Conservation (phyloP, 2,329 filamentous ascomycete species). For the Dothistroma septosporum region DNA sequence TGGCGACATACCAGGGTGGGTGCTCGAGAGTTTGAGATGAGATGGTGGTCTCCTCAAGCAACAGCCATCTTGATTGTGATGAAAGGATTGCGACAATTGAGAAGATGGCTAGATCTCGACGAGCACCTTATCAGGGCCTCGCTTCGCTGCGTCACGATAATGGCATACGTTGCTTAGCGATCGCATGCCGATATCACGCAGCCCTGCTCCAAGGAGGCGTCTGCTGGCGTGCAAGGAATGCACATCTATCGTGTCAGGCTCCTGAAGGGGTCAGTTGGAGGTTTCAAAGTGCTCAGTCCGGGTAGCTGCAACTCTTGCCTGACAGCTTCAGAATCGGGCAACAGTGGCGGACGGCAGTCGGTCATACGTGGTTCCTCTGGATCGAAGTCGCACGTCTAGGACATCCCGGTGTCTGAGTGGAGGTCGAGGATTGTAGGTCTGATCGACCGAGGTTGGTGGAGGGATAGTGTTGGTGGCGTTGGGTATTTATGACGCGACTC, state of each 20-base stretch:
- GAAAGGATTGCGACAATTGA: background rate
- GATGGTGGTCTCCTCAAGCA: background rate
- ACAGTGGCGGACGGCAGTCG: constrained; percentile 1
- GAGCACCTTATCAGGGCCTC: background rate
- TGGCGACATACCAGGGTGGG: background rate
- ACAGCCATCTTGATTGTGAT: background rate
- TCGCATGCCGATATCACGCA: background rate
- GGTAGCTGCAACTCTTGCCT: constrained; percentile 2
- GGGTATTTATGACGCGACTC: constrained; percentile 7
- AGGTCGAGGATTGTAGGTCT: background rate
- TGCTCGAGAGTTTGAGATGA: background rate
- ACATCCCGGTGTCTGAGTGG: background rate
- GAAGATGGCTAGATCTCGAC: too few relatives aligned
- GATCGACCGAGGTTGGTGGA: background rate
- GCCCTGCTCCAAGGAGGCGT: background rate
- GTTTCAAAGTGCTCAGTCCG: constrained; percentile 1
- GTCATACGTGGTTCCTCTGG: background rate
- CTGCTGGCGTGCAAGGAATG: background rate
- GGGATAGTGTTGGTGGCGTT: background rate
- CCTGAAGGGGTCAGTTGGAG: background rate
- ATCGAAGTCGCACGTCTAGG: background rate
- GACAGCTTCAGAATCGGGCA: background rate
- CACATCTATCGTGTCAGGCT: background rate
- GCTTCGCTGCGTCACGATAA: background rate
- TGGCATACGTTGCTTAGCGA: background rate